Evolutionary conservation across 805 yeast genomes (phyloP).

Genomic region (Nakazawaea holstii): DNA sequence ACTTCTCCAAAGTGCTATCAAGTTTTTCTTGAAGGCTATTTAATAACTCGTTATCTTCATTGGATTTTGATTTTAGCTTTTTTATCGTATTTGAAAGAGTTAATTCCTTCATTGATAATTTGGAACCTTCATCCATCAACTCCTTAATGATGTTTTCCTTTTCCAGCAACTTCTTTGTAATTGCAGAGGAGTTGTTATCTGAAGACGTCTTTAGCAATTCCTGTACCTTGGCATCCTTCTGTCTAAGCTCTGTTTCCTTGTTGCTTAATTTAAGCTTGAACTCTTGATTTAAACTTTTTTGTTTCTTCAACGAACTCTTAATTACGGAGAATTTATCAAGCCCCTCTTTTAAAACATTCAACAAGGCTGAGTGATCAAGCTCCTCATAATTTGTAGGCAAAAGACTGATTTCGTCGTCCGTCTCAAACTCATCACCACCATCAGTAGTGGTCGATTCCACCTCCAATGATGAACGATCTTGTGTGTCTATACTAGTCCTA

Average conservation of each 20-base stretch:
- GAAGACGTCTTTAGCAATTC: conserved; percentile 4
- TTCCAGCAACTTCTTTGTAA: conserved; percentile 30
- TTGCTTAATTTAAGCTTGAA: conserved; percentile 11
- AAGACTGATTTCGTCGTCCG: not conserved
- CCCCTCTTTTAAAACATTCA: not conserved
- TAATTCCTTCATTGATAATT: conserved; percentile 65
- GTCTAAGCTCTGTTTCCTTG: not conserved
- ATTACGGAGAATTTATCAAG: not conserved
- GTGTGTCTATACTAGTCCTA: conserved; percentile 6
- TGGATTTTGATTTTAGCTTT: conserved; percentile 44
- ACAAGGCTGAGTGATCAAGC: conserved; percentile 1
- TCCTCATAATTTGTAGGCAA: conserved; percentile 1
- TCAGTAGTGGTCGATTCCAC: not conserved
- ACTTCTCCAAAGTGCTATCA: conserved; percentile 13
- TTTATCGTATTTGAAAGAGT: conserved; percentile 63
- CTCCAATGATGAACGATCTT: not conserved
- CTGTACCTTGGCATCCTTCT: not conserved
- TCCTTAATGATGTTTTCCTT: conserved; percentile 62
- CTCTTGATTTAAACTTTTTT: conserved; percentile 5
- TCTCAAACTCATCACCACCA: not conserved
- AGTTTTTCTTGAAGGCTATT: conserved; percentile 22
- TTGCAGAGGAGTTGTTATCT: conserved; percentile 9
- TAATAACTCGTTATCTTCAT: conserved; percentile 29
- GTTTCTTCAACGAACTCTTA: conserved; percentile 16
- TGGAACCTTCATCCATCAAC: conserved; percentile 71